phyloP scores from a whole-genome alignment of 1,284 basidiomycete species.

The Sanghuangporus baumii region DNA sequence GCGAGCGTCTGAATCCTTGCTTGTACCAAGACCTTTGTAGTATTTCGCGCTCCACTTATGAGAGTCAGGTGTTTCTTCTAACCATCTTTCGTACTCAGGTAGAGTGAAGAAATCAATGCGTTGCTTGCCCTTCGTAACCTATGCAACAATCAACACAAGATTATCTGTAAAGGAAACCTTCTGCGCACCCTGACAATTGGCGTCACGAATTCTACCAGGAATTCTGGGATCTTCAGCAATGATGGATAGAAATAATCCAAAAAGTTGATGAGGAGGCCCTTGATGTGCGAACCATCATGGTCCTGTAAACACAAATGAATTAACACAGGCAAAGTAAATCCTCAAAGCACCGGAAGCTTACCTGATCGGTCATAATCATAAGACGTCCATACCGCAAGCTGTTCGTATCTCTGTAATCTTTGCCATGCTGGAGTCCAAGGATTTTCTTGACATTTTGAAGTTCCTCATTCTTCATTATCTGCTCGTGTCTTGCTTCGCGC shows the following conservation, averaged over 20 bases:
- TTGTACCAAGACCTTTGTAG: constrained; percentile 99
- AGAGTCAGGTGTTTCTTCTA: constrained; percentile 73
- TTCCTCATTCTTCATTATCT: constrained; percentile 98
- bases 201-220: constrained; percentile 98
- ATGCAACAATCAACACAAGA: neutral
- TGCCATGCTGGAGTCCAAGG: constrained; percentile 92
- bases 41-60: constrained; percentile 92
- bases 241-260: constrained; percentile 97
- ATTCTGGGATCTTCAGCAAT: constrained; percentile 85
- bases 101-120: constrained; percentile 94
- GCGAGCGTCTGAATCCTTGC: constrained; percentile 81
- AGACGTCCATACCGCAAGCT: constrained; percentile 90
- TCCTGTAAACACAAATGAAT: constrained; percentile 49
- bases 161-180: neutral
- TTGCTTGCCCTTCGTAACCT: constrained; percentile 80
- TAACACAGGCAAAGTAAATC: neutral
- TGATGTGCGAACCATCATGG: constrained; percentile 99
- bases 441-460: constrained; percentile 98
- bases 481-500: constrained; percentile 92
- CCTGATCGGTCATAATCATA: constrained; percentile 99
- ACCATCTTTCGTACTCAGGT: constrained; percentile 95
- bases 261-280: constrained; percentile 98
- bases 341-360: constrained; percentile 26
- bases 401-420: constrained; percentile 71
- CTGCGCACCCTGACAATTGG: constrained; percentile 88